phyloP scores from a whole-genome alignment of 2,329 filamentous ascomycete genomes.

The Penicillium vulpinum region DNA sequence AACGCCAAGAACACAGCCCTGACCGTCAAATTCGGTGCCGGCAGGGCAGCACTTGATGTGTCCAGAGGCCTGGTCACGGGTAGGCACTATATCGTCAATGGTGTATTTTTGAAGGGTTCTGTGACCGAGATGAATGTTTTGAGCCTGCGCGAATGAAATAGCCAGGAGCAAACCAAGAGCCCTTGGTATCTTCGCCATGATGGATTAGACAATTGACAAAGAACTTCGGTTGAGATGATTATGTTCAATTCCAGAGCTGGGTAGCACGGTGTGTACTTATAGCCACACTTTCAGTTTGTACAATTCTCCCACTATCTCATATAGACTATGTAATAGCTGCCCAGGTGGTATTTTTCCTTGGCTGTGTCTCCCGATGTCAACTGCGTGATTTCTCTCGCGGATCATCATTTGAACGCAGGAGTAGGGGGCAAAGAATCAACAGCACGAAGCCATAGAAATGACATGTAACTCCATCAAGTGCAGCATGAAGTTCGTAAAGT shows the following conservation, averaged over 20 bases:
- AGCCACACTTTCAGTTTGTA: background rate
- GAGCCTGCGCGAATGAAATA: background rate
- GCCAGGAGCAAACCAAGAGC: background rate
- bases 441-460: no score
- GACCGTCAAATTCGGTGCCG: constrained; percentile 5
- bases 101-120: background rate
- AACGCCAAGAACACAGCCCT: background rate
- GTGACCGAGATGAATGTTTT: background rate
- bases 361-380: no score
- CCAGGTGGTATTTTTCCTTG: no score
- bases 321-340: no score
- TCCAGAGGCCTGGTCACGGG: constrained; percentile 4
- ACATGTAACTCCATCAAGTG: no score
- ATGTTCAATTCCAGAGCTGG: no score
- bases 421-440: no score
- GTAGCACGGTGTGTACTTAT: background rate
- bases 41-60: constrained; percentile 6
- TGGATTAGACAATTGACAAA: background rate
- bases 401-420: no score
- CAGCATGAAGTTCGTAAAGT: no score
- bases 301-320: no score
- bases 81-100: constrained; percentile 5
- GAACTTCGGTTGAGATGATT: no score
- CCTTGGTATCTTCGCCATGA: background rate
- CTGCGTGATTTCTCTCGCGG: no score